A percentile compares a stretch with the other conserved stretches of the same genome.
Evolutionary conservation across 1,284 basidiomycete genomes (phyloP).

Genomic region (Schizophyllum amplum): DNA sequence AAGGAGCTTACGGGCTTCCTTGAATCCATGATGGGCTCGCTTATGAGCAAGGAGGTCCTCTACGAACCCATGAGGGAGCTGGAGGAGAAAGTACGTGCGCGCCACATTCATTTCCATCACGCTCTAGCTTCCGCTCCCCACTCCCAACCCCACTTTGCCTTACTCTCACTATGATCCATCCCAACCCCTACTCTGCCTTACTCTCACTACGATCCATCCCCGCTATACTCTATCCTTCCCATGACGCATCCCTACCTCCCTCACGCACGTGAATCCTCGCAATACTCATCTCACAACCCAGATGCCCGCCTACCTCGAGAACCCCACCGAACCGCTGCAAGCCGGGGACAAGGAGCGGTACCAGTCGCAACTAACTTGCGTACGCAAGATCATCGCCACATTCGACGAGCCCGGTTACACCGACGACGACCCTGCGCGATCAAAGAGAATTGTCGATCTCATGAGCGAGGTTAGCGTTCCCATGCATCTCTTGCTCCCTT

Average conservation of each 20-base stretch:
- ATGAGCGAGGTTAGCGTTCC: slow-evolving; percentile 63
- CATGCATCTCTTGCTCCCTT: slow-evolving; percentile 3
- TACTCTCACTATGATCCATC: too few relatives aligned
- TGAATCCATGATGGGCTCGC: slow-evolving; percentile 87
- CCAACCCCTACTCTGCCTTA: too few relatives aligned
- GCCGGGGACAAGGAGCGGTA: slow-evolving; percentile 65
- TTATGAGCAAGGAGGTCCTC: slow-evolving; percentile 91
- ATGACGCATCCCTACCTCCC: background rate
- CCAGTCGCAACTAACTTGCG: slow-evolving; percentile 56
- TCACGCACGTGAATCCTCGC: background rate
- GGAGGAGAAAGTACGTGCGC: slow-evolving; percentile 63
- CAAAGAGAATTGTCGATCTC: slow-evolving; percentile 51
- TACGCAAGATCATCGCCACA: slow-evolving; percentile 60
- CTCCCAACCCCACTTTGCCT: too few relatives aligned
- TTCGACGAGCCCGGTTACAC: slow-evolving; percentile 67
- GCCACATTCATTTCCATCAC: slow-evolving; percentile 1
- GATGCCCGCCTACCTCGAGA: slow-evolving; percentile 79
- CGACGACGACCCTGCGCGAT: slow-evolving; percentile 51
- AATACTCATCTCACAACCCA: slow-evolving; percentile 27
- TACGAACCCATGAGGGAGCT: slow-evolving; percentile 92
- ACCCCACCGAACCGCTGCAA: slow-evolving; percentile 41
- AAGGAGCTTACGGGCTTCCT: slow-evolving; percentile 70
- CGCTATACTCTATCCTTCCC: too few relatives aligned
- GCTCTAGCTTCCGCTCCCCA: too few relatives aligned
- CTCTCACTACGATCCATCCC: too few relatives aligned